phyloP scores from a whole-genome alignment of 257 asterid species.

The Linaria vulgaris region DNA sequence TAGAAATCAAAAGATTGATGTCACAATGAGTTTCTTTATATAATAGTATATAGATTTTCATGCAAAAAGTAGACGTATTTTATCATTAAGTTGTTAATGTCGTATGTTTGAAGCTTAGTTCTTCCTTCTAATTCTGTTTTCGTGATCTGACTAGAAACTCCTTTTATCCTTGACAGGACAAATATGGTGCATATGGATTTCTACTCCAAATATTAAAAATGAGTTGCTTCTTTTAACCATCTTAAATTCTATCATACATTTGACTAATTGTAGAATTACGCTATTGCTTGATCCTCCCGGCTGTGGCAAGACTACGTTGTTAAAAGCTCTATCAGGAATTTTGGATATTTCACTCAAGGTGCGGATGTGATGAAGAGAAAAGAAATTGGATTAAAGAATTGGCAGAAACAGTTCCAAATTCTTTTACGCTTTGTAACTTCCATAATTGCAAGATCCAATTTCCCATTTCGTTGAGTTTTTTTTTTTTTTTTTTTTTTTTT shows the following conservation, averaged over 20 bases:
- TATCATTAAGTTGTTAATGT: no score
- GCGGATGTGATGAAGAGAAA: slow-evolving; percentile 24
- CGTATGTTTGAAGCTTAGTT: not conserved
- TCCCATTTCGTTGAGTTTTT: slow-evolving; percentile 1
- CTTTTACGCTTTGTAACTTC: slow-evolving; percentile 25
- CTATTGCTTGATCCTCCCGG: slow-evolving; percentile 29
- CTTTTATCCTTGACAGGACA: slow-evolving; percentile 4
- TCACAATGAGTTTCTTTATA: no score
- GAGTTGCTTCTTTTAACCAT: not conserved
- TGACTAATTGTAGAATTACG: slow-evolving; percentile 31
- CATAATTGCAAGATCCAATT: slow-evolving; percentile 18
- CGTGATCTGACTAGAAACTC: not conserved
- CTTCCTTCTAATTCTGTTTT: not conserved
- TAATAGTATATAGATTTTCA: no score
- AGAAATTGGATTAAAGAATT: slow-evolving; percentile 4
- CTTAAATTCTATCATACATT: not conserved
- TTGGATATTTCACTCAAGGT: slow-evolving; percentile 13
- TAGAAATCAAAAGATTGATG: no score
- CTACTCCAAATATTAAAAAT: no score
- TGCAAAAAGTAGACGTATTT: not conserved
- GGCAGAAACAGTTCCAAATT: slow-evolving; percentile 17
- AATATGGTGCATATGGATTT: no score
- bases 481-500: no score
- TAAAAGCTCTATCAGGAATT: slow-evolving; percentile 54
- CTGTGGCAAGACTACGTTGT: slow-evolving; percentile 46